A percentile compares a stretch with the other conserved stretches of the same genome.
Conservation (phyloP, 352 stramenopile genomes). For the Aphanomyces euteiches region DNA sequence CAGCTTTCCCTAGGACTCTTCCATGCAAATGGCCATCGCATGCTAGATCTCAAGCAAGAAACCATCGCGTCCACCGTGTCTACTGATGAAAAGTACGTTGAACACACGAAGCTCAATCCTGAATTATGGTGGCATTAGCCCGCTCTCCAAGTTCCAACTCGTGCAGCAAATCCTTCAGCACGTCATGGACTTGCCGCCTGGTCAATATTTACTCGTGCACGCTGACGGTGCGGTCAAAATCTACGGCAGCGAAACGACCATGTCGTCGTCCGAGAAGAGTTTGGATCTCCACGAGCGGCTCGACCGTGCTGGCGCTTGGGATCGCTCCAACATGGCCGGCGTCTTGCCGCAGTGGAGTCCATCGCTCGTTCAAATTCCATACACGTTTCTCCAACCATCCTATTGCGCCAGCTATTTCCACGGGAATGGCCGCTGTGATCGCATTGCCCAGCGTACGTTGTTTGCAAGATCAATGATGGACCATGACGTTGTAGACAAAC, state of each 20-base stretch:
- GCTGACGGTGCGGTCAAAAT: not conserved
- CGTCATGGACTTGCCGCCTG: slow-evolving; percentile 8
- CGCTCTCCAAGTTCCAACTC: slow-evolving; percentile 20
- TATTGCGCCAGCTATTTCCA: slow-evolving; percentile 24
- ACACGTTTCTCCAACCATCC: slow-evolving; percentile 12
- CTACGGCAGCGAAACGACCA: not conserved
- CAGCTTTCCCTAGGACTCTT: slow-evolving; percentile 1
- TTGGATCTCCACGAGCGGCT: slow-evolving; percentile 5
- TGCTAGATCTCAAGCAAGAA: slow-evolving; percentile 10
- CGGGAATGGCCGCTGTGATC: slow-evolving; percentile 2
- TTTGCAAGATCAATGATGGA: not conserved
- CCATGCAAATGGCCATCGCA: not conserved
- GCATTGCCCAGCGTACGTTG: not conserved
- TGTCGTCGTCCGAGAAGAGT: not conserved
- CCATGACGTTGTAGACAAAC: not conserved
- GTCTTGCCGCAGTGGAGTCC: slow-evolving; percentile 21
- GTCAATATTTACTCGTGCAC: slow-evolving; percentile 17
- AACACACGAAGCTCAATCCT: not conserved
- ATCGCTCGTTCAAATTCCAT: slow-evolving; percentile 9
- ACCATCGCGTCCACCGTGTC: slow-evolving; percentile 16
- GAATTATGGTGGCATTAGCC: not conserved
- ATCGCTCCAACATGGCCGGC: slow-evolving; percentile 4
- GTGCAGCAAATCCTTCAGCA: slow-evolving; percentile 16
- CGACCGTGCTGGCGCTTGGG: not conserved
- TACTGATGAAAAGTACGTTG: slow-evolving; percentile 26